A percentile compares a stretch with the other conserved stretches of the same genome.
phyloP scores from a whole-genome alignment of 495 filamentous ascomycete species.

The Aspergillus biplanus region DNA sequence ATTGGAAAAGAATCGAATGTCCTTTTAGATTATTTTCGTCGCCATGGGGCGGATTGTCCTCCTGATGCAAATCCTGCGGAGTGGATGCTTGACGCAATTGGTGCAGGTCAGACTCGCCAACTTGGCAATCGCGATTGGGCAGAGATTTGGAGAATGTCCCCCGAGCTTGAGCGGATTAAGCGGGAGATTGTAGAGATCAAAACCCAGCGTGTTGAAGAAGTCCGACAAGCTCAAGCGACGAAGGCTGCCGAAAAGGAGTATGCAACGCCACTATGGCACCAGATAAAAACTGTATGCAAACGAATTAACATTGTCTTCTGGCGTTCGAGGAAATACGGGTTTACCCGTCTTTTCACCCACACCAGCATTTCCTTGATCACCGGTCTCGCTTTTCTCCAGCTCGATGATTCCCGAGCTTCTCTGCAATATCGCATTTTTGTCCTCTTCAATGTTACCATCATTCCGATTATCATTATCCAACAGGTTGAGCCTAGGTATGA shows the following conservation, averaged over 20 bases:
- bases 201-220: conserved; percentile 48
- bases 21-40: conserved; percentile 73
- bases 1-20: conserved; percentile 56
- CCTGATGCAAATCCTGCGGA: conserved; percentile 82
- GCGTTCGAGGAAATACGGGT: conserved; percentile 66
- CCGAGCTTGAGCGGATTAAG: conserved; percentile 61
- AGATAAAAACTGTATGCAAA: conserved; percentile 58
- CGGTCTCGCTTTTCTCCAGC: conserved; percentile 57
- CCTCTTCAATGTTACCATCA: conserved; percentile 79
- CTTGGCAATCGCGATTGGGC: conserved; percentile 64
- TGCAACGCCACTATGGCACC: conserved; percentile 60
- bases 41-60: conserved; percentile 76
- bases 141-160: conserved; percentile 65
- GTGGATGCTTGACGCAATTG: conserved; percentile 89
- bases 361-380: conserved; percentile 46
- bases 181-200: conserved; percentile 70
- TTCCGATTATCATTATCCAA: conserved; percentile 75
- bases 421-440: conserved; percentile 82
- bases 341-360: conserved; percentile 59
- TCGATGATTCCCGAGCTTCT: conserved; percentile 67
- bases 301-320: conserved; percentile 64
- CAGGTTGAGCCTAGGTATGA: conserved; percentile 80
- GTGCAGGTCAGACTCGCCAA: conserved; percentile 47
- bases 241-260: conserved; percentile 52
- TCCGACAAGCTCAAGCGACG: conserved; percentile 54